Percentiles rank a stretch among this genome's conserved stretches.
phyloP scores from a whole-genome alignment of 305 asterid genomes.

The Fraxinus dipetala region DNA sequence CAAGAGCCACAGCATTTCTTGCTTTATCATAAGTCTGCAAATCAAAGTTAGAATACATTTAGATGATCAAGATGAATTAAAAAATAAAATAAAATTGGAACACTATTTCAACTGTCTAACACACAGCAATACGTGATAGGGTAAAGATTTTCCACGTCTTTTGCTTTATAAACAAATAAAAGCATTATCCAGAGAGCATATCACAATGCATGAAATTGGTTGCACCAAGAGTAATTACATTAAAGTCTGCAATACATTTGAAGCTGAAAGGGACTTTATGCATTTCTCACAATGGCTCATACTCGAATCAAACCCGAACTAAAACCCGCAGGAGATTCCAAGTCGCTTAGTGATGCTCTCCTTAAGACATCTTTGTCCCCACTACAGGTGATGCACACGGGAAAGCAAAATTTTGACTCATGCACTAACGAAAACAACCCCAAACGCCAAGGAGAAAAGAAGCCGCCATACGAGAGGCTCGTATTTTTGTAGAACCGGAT shows the following conservation, averaged over 20 bases:
- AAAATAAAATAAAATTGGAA: background rate
- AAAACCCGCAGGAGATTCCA: background rate
- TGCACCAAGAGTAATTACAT: background rate
- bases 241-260: background rate
- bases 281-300: background rate
- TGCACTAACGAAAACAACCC: background rate
- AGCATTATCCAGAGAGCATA: background rate
- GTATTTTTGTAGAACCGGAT: background rate
- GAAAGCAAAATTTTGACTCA: background rate
- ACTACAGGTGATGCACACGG: background rate
- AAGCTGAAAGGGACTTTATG: background rate
- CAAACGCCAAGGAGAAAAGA: background rate
- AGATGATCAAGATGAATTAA: conserved; percentile 10
- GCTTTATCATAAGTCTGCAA: conserved; percentile 87
- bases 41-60: conserved; percentile 23
- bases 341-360: background rate
- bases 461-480: background rate
- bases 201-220: background rate
- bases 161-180: background rate
- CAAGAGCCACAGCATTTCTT: conserved; percentile 94
- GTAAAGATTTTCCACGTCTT: background rate
- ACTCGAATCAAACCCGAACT: background rate
- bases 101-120: background rate
- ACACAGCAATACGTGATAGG: background rate
- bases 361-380: background rate